These are phyloP conservation scores for Cucumis cinereus DNA, from an alignment of 306 rosid species.

Conservation along the genomic window DNA sequence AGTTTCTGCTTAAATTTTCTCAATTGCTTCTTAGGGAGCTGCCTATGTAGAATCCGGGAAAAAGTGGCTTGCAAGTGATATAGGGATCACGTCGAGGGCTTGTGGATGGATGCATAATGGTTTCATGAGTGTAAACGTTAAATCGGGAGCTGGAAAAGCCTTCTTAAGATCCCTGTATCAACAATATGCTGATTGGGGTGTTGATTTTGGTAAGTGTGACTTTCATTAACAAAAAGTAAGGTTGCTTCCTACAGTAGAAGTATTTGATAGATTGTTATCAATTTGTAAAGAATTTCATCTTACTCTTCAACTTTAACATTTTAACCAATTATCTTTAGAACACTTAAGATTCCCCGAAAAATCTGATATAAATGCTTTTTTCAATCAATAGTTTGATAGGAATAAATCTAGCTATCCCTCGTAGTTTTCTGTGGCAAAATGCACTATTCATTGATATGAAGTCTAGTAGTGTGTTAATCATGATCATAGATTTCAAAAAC, in stretches of 20 bases:
- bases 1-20: background rate
- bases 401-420: background rate
- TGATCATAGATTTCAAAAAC: background rate
- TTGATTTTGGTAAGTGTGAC: slow-evolving; percentile 62
- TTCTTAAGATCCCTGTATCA: slow-evolving; percentile 69
- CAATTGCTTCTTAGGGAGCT: slow-evolving; percentile 33
- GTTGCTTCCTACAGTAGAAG: background rate
- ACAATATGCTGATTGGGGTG: slow-evolving; percentile 92
- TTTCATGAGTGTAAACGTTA: slow-evolving; percentile 83
- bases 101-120: slow-evolving; percentile 89
- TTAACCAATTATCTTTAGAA: background rate
- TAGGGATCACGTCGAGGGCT: slow-evolving; percentile 51
- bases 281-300: background rate
- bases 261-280: background rate
- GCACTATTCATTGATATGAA: background rate
- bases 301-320: background rate
- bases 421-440: background rate
- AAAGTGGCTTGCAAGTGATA: slow-evolving; percentile 75
- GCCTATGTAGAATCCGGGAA: slow-evolving; percentile 56
- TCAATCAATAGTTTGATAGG: background rate
- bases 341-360: background rate
- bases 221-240: slow-evolving; percentile 4
- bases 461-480: background rate
- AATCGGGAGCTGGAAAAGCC: slow-evolving; percentile 76
- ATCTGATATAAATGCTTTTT: background rate